Percentiles rank a stretch among this genome's conserved stretches.
Evolutionary conservation across 169 alveolate species (phyloP).

Genomic region (Plasmodium knowlesi): DNA sequence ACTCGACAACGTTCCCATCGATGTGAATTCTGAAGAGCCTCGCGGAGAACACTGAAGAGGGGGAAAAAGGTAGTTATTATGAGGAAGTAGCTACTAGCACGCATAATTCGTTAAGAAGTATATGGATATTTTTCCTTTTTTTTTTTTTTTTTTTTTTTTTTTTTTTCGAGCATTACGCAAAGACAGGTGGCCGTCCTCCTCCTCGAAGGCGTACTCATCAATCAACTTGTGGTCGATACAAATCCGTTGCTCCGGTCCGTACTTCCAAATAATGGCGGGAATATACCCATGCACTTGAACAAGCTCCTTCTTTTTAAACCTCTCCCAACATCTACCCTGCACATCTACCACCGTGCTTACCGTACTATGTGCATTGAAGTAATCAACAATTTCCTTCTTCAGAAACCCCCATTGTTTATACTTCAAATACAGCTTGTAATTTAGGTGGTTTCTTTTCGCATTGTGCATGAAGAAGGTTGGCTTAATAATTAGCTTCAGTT

Average conservation of each 20-base stretch:
- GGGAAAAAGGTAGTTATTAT: background rate
- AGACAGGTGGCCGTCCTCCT: slow-evolving; percentile 87
- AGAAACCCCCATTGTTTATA: slow-evolving; percentile 64
- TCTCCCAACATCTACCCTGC: slow-evolving; percentile 68
- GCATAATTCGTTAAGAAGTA: background rate
- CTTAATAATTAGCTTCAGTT: slow-evolving; percentile 6
- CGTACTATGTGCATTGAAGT: slow-evolving; percentile 28
- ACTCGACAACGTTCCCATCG: slow-evolving; percentile 76
- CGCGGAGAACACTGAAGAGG: slow-evolving; percentile 83
- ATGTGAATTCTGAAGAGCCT: slow-evolving; percentile 81
- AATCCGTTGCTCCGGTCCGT: slow-evolving; percentile 78
- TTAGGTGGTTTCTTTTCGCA: slow-evolving; percentile 46
- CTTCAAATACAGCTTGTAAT: slow-evolving; percentile 50
- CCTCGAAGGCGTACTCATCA: slow-evolving; percentile 87
- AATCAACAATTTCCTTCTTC: slow-evolving; percentile 45
- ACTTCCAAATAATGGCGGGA: slow-evolving; percentile 82
- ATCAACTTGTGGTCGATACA: slow-evolving; percentile 76
- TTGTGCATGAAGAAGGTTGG: slow-evolving; percentile 14
- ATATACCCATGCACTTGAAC: slow-evolving; percentile 76
- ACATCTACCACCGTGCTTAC: slow-evolving; percentile 54
- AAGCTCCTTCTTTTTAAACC: slow-evolving; percentile 62
- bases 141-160: background rate
- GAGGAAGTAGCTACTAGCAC: background rate
- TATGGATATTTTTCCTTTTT: no score
- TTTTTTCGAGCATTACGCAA: slow-evolving; percentile 69